Evolutionary conservation across 495 filamentous ascomycete genomes (phyloP).

Genomic region (Amphirosellinia nigrospora): DNA sequence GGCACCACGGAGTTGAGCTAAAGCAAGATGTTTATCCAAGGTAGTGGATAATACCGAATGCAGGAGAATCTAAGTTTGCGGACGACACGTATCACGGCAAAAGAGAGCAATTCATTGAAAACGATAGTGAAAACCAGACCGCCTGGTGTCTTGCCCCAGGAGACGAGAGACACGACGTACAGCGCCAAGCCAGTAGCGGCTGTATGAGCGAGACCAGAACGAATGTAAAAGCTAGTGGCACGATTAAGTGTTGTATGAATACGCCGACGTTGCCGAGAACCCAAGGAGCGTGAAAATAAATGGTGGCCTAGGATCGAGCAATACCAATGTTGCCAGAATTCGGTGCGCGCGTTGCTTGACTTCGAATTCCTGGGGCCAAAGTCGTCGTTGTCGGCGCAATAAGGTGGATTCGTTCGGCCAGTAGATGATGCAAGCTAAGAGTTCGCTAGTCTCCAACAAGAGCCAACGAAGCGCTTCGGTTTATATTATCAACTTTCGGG

Average conservation of each 20-base stretch:
- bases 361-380: not conserved
- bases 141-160: not conserved
- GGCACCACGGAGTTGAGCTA: not conserved
- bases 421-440: not conserved
- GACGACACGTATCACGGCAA: not conserved
- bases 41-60: not conserved
- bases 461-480: not conserved
- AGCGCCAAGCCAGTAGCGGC: slow-evolving; percentile 13
- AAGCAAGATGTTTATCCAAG: slow-evolving; percentile 4
- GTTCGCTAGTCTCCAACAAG: not conserved
- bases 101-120: not conserved
- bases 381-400: slow-evolving; percentile 1
- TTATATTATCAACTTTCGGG: not conserved
- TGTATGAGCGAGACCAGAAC: slow-evolving; percentile 8
- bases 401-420: not conserved
- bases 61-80: not conserved
- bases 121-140: not conserved
- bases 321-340: not conserved
- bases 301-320: not conserved
- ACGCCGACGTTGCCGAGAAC: not conserved
- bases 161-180: not conserved
- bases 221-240: slow-evolving; percentile 8
- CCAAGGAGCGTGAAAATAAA: not conserved
- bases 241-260: not conserved
- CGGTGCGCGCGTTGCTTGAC: not conserved